Percentiles rank a stretch among this genome's conserved stretches.
These are phyloP conservation scores for Aureobasidium sp. DNA, from an alignment of 2,329 filamentous ascomycete genomes.

Conservation along the genomic window DNA sequence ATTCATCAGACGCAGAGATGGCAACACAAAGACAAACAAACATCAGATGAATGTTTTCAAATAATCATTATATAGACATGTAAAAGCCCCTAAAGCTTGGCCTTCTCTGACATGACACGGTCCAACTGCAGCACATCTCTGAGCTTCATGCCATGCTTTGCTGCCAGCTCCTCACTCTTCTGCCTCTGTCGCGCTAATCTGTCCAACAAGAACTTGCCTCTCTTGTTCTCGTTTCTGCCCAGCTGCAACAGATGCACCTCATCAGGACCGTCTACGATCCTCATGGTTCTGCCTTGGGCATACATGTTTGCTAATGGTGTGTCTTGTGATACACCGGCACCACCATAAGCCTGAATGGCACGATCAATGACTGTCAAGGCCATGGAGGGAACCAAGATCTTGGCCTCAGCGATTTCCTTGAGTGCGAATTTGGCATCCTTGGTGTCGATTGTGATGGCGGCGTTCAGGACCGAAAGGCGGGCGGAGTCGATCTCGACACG, in stretches of 20 bases:
- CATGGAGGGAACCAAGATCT: slow-evolving; percentile 79
- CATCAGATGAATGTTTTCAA: background rate
- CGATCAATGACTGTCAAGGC: slow-evolving; percentile 85
- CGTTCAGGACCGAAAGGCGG: slow-evolving; percentile 84
- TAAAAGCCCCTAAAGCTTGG: slow-evolving; percentile 31
- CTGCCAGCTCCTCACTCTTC: slow-evolving; percentile 59
- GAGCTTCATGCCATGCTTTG: slow-evolving; percentile 46
- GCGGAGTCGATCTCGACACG: slow-evolving; percentile 91
- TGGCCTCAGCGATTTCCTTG: slow-evolving; percentile 90
- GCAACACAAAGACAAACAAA: background rate
- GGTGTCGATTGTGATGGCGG: slow-evolving; percentile 89
- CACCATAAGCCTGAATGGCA: slow-evolving; percentile 87
- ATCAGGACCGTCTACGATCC: slow-evolving; percentile 70
- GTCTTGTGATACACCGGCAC: slow-evolving; percentile 85
- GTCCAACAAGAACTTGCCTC: slow-evolving; percentile 50
- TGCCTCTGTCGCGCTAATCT: slow-evolving; percentile 58
- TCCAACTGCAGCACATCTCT: slow-evolving; percentile 37
- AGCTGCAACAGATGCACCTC: slow-evolving; percentile 86
- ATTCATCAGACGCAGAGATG: background rate
- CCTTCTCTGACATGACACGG: slow-evolving; percentile 32
- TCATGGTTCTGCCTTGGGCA: slow-evolving; percentile 30
- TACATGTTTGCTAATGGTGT: slow-evolving; percentile 68
- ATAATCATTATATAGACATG: background rate
- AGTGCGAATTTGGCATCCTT: slow-evolving; percentile 81
- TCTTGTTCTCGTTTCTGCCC: slow-evolving; percentile 72